These are phyloP conservation scores for Fusarium sp. DNA, from an alignment of 2,329 filamentous ascomycete species.

Conservation along the genomic window DNA sequence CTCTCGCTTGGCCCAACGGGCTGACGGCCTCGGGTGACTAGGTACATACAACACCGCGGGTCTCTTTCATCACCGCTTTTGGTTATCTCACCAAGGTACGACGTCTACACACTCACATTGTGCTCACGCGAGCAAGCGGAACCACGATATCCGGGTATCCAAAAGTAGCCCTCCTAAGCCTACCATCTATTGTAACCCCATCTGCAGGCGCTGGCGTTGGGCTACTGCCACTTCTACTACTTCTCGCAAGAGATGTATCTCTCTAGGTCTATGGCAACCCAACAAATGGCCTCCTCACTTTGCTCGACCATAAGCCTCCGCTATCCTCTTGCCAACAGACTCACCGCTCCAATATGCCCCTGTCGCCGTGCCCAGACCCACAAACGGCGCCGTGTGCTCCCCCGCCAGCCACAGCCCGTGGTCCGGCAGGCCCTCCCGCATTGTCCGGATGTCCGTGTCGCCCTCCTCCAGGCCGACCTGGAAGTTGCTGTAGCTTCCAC, in stretches of 20 bases:
- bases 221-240: background rate
- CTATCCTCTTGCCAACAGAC: conserved; percentile 77
- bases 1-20: background rate
- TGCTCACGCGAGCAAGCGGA: conserved; percentile 40
- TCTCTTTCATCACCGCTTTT: conserved; percentile 20
- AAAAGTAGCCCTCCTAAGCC: conserved; percentile 10
- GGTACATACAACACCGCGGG: conserved; percentile 30
- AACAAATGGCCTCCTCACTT: conserved; percentile 28
- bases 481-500: conserved; percentile 90
- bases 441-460: conserved; percentile 78
- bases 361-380: conserved; percentile 88
- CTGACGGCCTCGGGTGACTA: conserved; percentile 4
- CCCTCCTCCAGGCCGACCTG: conserved; percentile 80
- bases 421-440: conserved; percentile 75
- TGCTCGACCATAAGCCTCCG: conserved; percentile 64
- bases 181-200: conserved; percentile 6
- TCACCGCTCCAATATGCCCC: conserved; percentile 96
- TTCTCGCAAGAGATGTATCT: conserved; percentile 2
- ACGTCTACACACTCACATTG: conserved; percentile 18
- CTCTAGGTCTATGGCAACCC: background rate
- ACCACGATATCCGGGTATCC: background rate
- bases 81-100: conserved; percentile 15
- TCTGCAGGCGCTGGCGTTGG: background rate
- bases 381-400: conserved; percentile 92
- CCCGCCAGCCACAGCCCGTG: conserved; percentile 88